Conservation (phyloP, 352 stramenopile genomes). For the Pythium plurisporium region DNA sequence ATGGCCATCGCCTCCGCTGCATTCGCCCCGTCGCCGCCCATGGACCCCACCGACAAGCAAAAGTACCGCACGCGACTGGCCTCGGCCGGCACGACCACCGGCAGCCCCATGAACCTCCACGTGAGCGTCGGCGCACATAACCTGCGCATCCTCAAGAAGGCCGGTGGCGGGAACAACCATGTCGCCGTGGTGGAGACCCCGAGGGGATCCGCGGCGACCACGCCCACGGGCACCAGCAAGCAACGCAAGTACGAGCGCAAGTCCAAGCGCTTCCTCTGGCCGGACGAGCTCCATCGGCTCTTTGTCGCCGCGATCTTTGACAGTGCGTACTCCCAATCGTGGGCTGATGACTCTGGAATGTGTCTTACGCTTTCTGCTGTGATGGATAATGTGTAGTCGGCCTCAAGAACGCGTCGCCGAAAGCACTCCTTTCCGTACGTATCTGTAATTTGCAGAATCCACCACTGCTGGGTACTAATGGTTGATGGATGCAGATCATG, state of each 20-base stretch:
- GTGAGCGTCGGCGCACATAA: constrained; percentile 19
- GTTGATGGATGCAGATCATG: constrained; percentile 68
- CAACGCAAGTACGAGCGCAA: constrained; percentile 88
- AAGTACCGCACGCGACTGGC: constrained; percentile 24
- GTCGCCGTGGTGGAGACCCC: no score
- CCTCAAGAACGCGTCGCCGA: constrained; percentile 84
- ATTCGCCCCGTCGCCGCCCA: constrained; percentile 17
- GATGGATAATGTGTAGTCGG: constrained; percentile 62
- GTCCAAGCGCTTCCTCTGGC: constrained; percentile 85
- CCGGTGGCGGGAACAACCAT: no score
- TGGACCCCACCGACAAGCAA: constrained; percentile 19
- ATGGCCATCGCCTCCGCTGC: constrained; percentile 16
- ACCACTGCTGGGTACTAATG: constrained; percentile 14
- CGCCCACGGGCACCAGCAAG: constrained; percentile 35
- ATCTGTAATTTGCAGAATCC: neutral
- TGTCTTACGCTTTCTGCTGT: neutral
- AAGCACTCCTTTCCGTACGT: constrained; percentile 84
- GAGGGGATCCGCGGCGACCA: constrained; percentile 3
- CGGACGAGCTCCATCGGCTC: constrained; percentile 82
- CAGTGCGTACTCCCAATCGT: constrained; percentile 84
- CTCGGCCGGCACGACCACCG: neutral
- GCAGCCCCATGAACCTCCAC: constrained; percentile 7
- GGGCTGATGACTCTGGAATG: constrained; percentile 84
- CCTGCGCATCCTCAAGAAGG: constrained; percentile 26
- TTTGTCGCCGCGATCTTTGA: constrained; percentile 88